Percentiles rank a stretch among this genome's conserved stretches.
Evolutionary conservation across 2,329 filamentous ascomycete species (phyloP).

Genomic region (Xylariaceae sp.): DNA sequence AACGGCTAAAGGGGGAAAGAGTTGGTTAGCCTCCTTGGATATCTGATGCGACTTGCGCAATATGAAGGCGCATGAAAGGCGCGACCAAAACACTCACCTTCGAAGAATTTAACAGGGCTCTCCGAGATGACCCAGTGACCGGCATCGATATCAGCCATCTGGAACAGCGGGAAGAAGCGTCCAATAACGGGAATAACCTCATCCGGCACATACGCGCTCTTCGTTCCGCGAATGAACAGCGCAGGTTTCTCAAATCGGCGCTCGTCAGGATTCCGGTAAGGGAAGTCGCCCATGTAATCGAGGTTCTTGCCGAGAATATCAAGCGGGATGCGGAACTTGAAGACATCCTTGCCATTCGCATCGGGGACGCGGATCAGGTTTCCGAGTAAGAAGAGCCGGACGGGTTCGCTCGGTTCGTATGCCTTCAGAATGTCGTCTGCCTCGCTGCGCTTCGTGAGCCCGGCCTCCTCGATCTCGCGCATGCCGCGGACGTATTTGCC

Average conservation of each 20-base stretch:
- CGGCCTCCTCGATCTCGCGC: slow-evolving; percentile 68
- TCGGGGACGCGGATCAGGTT: slow-evolving; percentile 59
- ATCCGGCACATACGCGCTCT: slow-evolving; percentile 74
- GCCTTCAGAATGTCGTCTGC: slow-evolving; percentile 73
- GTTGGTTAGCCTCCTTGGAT: no score
- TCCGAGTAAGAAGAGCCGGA: slow-evolving; percentile 87
- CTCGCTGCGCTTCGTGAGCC: slow-evolving; percentile 64
- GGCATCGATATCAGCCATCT: slow-evolving; percentile 66
- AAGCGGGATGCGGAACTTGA: slow-evolving; percentile 72
- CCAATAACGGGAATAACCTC: slow-evolving; percentile 75
- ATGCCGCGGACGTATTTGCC: slow-evolving; percentile 77
- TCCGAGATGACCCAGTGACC: slow-evolving; percentile 92
- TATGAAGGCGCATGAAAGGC: no score
- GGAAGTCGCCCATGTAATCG: slow-evolving; percentile 79
- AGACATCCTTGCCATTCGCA: slow-evolving; percentile 34
- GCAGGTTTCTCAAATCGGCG: slow-evolving; percentile 69
- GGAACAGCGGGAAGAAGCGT: slow-evolving; percentile 74
- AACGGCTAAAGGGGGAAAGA: slow-evolving; percentile 42
- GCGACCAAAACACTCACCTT: slow-evolving; percentile 47
- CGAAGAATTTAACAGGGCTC: slow-evolving; percentile 71
- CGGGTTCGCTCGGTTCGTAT: slow-evolving; percentile 68
- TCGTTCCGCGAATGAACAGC: slow-evolving; percentile 73
- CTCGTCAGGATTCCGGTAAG: slow-evolving; percentile 67
- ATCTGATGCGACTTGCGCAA: no score
- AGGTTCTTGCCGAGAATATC: slow-evolving; percentile 62